Evolutionary conservation across 2,329 filamentous ascomycete genomes (phyloP), one percentile per base, ranked within the genome.

Genomic region (Lecanicillium sp.): DNA sequence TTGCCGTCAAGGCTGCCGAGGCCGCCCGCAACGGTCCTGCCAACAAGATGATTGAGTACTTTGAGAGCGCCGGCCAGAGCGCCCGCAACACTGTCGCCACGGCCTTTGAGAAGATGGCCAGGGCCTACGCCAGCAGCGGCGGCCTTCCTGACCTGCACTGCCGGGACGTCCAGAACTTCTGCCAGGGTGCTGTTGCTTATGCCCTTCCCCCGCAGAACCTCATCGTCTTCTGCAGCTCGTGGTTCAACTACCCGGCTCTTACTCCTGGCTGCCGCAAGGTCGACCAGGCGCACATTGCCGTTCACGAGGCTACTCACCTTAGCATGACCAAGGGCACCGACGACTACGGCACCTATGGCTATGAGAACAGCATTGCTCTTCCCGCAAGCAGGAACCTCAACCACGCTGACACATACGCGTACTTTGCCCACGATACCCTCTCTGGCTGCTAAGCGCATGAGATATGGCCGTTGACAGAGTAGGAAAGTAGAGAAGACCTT

Each of bases 231-330:
- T 80, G 76, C 15, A 20, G 19, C 17, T 6, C 27, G 10, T 74
- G 68, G 57, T 80, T 74, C 62, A 60, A 54, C 9, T 63, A 80
- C 13, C 59, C 69, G 0, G 60, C 64, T 7, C 42, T 77, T 18
- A 57, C 65, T 17, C 48, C 48, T 12, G 58, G 54, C 6, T 82
- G 78, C 62, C 74, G 80, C 51, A 66, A 51, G 6, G 77, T 81
- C 57, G 77, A 81, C 54, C 72, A 77, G 57, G 71, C 73, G 5
- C 17, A 29, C 20, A 37, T 37, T 37, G 27, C 36, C 17, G 59
- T 81, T 11, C 78, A 82, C 51, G 78, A 81, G 62, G 63, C 68
- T 46, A 78, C 77, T 9, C 78, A 81, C 51, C 43, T 65, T 68
- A 69, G 14, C 62, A 68, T 45, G 67, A 57, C 50, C 44, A 71